Conservation (phyloP, 306 rosid genomes). For the Senna tora region DNA sequence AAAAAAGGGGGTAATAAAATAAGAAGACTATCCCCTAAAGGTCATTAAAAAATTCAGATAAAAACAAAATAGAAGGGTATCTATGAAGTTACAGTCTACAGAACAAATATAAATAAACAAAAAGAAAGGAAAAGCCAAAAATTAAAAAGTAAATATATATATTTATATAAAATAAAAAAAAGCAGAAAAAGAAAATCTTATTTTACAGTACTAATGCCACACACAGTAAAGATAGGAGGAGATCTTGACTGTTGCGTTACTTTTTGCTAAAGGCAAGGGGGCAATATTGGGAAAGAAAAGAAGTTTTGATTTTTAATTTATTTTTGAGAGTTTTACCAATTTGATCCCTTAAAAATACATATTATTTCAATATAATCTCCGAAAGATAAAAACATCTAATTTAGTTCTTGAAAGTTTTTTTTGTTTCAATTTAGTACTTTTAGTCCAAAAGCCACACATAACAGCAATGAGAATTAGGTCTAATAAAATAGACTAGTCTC, state of each 20-base stretch:
- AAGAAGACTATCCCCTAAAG: no score
- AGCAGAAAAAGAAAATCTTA: neutral
- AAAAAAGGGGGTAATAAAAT: no score
- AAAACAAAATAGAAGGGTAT: constrained; percentile 29
- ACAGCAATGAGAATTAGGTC: no score
- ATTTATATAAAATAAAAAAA: neutral
- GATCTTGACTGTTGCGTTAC: constrained; percentile 38
- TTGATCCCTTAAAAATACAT: no score
- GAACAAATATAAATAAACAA: no score
- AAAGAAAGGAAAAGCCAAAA: neutral
- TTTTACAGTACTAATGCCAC: neutral
- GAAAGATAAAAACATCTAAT: no score
- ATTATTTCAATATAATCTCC: no score
- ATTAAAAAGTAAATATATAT: neutral
- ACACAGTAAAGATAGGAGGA: neutral
- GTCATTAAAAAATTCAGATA: neutral
- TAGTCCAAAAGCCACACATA: no score
- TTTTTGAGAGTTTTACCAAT: no score
- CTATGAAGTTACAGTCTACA: neutral
- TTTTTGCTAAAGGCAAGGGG: constrained; percentile 19
- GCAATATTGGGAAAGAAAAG: neutral
- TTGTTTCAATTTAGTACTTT: no score
- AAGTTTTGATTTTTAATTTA: neutral
- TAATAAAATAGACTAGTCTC: no score
- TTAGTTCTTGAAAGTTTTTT: no score